phyloP scores from a whole-genome alignment of 2,329 filamentous ascomycete species.

The Neoarthrinium moseri region DNA sequence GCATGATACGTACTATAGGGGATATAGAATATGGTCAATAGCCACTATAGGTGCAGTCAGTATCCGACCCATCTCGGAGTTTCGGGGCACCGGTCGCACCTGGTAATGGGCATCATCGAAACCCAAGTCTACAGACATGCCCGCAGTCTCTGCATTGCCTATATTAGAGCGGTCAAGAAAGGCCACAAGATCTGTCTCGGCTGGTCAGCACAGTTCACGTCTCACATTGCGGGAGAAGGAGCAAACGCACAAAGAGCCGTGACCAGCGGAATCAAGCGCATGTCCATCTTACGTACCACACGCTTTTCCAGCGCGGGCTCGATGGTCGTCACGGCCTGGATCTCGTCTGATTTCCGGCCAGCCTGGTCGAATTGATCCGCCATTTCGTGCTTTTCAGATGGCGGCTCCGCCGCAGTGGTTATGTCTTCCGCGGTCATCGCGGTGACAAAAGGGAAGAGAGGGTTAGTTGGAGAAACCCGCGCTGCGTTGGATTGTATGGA shows the following conservation, averaged over 20 bases:
- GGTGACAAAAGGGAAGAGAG: too few relatives aligned
- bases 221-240: neutral
- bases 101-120: conserved; percentile 37
- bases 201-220: neutral
- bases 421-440: too few relatives aligned
- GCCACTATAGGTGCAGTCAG: conserved; percentile 28
- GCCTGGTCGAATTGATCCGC: neutral
- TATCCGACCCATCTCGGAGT: neutral
- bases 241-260: conserved; percentile 26
- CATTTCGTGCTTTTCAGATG: conserved; percentile 1
- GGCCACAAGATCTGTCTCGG: conserved; percentile 27
- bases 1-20: conserved; percentile 32
- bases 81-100: conserved; percentile 14
- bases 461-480: too few relatives aligned
- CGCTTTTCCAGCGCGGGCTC: conserved; percentile 26
- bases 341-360: neutral
- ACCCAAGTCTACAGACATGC: conserved; percentile 33
- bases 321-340: neutral
- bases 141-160: conserved; percentile 35
- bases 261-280: conserved; percentile 28
- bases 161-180: conserved; percentile 40
- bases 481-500: too few relatives aligned
- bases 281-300: conserved; percentile 33
- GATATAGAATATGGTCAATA: conserved; percentile 44
- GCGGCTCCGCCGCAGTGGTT: neutral